phyloP scores from a whole-genome alignment of 805 yeast species.

The Metschnikowia reukaufii region DNA sequence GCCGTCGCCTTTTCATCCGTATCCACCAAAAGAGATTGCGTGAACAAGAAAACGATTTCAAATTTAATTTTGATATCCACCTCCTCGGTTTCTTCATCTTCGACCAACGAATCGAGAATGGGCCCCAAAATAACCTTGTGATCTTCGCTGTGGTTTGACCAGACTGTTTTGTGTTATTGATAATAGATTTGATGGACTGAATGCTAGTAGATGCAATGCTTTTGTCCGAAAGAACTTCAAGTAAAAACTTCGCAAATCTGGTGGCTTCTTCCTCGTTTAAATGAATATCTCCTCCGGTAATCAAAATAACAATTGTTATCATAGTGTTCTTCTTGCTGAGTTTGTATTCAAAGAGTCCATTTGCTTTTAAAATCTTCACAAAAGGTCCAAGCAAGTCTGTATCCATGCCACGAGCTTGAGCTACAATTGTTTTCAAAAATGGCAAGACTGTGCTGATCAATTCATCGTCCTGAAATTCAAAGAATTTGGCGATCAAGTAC shows the following conservation, averaged over 20 bases:
- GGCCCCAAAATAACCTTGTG: constrained; percentile 45
- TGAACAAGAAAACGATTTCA: constrained; percentile 50
- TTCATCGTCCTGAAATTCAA: constrained; percentile 42
- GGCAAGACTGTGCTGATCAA: constrained; percentile 51
- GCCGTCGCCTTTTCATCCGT: constrained; percentile 32
- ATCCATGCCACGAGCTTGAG: constrained; percentile 22
- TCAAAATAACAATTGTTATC: constrained; percentile 34
- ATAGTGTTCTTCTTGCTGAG: constrained; percentile 26
- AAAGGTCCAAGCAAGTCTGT: constrained; percentile 28
- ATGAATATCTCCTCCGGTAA: constrained; percentile 35
- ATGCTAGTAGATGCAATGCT: constrained; percentile 32
- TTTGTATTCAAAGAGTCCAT: neutral
- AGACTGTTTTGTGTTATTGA: constrained; percentile 34
- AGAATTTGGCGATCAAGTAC: constrained; percentile 58
- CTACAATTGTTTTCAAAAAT: constrained; percentile 34
- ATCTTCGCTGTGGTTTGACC: constrained; percentile 39
- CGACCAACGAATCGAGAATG: constrained; percentile 27
- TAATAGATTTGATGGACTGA: constrained; percentile 63
- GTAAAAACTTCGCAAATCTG: constrained; percentile 24
- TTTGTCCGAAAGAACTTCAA: constrained; percentile 23
- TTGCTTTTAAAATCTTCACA: constrained; percentile 11
- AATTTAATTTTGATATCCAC: constrained; percentile 37
- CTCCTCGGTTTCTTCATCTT: constrained; percentile 14
- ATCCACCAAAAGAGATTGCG: constrained; percentile 29
- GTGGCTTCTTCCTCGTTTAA: constrained; percentile 26